Percentiles rank a stretch among this genome's conserved stretches.
These are phyloP conservation scores for Botryotinia globosa DNA, from an alignment of 2,329 filamentous ascomycete genomes.

Conservation along the genomic window DNA sequence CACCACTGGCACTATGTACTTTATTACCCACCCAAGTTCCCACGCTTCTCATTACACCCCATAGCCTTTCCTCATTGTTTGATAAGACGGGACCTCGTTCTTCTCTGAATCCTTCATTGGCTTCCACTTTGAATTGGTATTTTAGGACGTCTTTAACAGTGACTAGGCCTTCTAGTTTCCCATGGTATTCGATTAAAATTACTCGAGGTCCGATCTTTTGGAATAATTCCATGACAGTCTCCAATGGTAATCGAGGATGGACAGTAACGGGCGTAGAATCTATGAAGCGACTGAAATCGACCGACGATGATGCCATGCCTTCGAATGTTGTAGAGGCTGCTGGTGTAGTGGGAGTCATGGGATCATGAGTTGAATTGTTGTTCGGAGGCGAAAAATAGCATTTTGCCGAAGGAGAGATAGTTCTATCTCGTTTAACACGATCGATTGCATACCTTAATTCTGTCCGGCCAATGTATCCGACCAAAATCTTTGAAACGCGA, in stretches of 20 bases:
- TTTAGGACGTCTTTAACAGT: constrained; percentile 97
- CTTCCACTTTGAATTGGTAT: constrained; percentile 95
- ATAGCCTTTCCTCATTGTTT: constrained; percentile 63
- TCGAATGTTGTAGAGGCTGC: constrained; percentile 51
- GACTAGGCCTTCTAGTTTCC: constrained; percentile 77
- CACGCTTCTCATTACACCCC: constrained; percentile 53
- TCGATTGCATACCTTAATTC: constrained; percentile 90
- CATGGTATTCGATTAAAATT: constrained; percentile 87
- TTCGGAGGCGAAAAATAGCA: constrained; percentile 62
- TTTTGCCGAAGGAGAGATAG: constrained; percentile 63
- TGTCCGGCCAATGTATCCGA: constrained; percentile 90
- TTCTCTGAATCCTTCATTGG: constrained; percentile 69
- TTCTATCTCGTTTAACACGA: constrained; percentile 66
- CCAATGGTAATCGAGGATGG: constrained; percentile 84
- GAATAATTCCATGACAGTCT: constrained; percentile 98
- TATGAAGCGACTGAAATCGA: constrained; percentile 85
- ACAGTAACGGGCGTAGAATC: constrained; percentile 87
- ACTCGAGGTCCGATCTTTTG: constrained; percentile 95
- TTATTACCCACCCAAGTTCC: constrained; percentile 59
- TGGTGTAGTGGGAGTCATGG: constrained; percentile 29
- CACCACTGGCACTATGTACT: constrained; percentile 52
- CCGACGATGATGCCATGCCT: constrained; percentile 53
- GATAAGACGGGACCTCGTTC: constrained; percentile 44
- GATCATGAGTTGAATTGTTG: constrained; percentile 44
- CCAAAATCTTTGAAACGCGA: constrained; percentile 62